These are phyloP conservation scores for Monosporascus sp. DNA, from an alignment of 2,329 filamentous ascomycete species.

Conservation along the genomic window DNA sequence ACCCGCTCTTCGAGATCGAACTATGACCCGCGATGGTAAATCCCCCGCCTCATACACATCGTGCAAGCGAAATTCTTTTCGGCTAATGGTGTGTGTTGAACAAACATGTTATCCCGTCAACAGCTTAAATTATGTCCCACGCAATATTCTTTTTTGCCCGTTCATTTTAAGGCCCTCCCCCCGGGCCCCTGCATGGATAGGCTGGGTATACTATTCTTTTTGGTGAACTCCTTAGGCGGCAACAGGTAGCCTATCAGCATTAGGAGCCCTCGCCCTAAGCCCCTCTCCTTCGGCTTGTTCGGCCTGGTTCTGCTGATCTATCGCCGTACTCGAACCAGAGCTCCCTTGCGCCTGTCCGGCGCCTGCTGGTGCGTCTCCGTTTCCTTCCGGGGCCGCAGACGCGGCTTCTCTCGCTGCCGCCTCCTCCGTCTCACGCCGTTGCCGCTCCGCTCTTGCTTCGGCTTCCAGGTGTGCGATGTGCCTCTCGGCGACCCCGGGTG, in stretches of 20 bases:
- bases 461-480: conserved; percentile 56
- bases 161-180: not conserved
- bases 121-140: too few relatives aligned
- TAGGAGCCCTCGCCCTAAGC: not conserved
- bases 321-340: not conserved
- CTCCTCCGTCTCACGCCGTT: conserved; percentile 38
- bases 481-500: conserved; percentile 59
- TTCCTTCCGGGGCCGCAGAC: conserved; percentile 14
- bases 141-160: not conserved
- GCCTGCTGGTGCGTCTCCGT: not conserved
- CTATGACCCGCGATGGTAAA: too few relatives aligned
- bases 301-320: not conserved
- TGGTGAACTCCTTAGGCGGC: not conserved
- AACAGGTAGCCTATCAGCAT: not conserved
- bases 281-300: not conserved
- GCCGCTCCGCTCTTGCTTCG: conserved; percentile 39
- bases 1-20: too few relatives aligned
- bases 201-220: not conserved
- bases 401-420: conserved; percentile 32
- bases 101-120: too few relatives aligned
- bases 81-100: too few relatives aligned
- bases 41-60: too few relatives aligned
- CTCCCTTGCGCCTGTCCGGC: conserved; percentile 1
- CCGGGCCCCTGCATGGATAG: not conserved
- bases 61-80: too few relatives aligned